Evolutionary conservation across 2,329 filamentous ascomycete species (phyloP), one percentile per base, ranked within the genome.

Genomic region (Stromatinia cepivora): DNA sequence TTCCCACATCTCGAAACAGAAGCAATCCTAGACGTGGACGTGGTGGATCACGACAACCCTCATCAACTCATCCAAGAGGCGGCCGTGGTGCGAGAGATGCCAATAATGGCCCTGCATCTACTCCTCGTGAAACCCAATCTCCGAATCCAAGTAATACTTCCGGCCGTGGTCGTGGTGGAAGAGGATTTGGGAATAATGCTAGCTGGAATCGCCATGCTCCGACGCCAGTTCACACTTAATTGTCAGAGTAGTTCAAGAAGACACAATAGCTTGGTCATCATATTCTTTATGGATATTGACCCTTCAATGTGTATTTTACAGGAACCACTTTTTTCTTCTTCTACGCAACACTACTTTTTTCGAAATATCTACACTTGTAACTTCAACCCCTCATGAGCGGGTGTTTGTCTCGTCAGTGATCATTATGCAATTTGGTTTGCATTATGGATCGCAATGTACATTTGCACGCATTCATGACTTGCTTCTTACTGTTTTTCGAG

Each of bases 1-100:
- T 83, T 48, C 78, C 77, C 9, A 76, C 78, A 28, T 50, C 70
- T 62, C 72, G 75, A n/a, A 75, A 77, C 58, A 75, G 71, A 69
- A 78, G 76, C 70, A 78, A 78, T 58, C 75, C 76, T 20, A 75
- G 77, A 72, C 72, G 77, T 62, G 72, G 74, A 67, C 72, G 75
- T 31, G 74, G 75, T 58, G 74, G 75, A 54, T 64, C 72, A 36
- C 72, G 75, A 69, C 72, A 76, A 69, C 61, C 72, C 61, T 75
- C 75, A 39, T 73, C 74, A 54, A 71, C 73, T 42, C 73, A 76
- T 69, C 69, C 72, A 63, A 72, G 76, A 72, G 76, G 75, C 59
- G 75, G 76, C 17, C 72, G 77, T 71, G 71, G 75, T 46, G 34
- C 70, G 46, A 66, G 76, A 72, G 77, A 79, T 61, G 34, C 69